These are phyloP conservation scores for Ceratocystiopsis brevicomis DNA, from an alignment of 2,329 filamentous ascomycete species.

Conservation along the genomic window DNA sequence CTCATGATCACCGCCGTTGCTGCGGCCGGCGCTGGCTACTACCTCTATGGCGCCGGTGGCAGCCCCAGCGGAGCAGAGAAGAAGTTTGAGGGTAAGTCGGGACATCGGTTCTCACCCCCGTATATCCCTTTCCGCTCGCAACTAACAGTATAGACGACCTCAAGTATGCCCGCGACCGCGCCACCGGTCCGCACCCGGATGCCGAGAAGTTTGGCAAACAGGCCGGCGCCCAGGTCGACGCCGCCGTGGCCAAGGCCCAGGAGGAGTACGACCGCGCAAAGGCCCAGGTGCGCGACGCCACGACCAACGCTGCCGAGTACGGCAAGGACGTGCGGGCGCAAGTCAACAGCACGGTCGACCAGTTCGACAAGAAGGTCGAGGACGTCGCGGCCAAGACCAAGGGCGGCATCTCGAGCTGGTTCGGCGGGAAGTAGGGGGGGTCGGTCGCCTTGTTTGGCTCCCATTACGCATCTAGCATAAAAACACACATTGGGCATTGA, in stretches of 20 bases:
- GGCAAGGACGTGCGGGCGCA: constrained; percentile 39
- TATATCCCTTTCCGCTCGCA: no score
- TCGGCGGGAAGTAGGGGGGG: constrained; percentile 38
- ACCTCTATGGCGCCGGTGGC: constrained; percentile 76
- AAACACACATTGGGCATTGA: no score
- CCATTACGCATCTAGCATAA: no score
- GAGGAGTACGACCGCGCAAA: constrained; percentile 21
- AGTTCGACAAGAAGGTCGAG: constrained; percentile 68
- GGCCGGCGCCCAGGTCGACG: constrained; percentile 48
- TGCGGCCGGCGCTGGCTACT: constrained; percentile 61
- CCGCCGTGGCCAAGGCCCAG: constrained; percentile 48
- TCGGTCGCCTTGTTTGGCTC: not conserved
- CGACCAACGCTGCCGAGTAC: constrained; percentile 31
- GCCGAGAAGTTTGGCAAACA: constrained; percentile 41
- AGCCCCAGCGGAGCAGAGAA: constrained; percentile 67
- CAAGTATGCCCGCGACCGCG: constrained; percentile 45
- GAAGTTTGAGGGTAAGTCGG: constrained; percentile 56
- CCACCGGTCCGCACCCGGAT: constrained; percentile 49
- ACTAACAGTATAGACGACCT: constrained; percentile 46
- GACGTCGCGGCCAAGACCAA: constrained; percentile 65
- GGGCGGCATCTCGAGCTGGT: constrained; percentile 70
- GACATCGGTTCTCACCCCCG: no score
- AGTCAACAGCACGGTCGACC: constrained; percentile 55
- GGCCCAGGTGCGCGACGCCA: constrained; percentile 42
- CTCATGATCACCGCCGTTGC: constrained; percentile 40